A percentile compares a stretch with the other conserved stretches of the same genome.
Evolutionary conservation across 768 basidiomycete species (phyloP).

Genomic region (Mycena metata): DNA sequence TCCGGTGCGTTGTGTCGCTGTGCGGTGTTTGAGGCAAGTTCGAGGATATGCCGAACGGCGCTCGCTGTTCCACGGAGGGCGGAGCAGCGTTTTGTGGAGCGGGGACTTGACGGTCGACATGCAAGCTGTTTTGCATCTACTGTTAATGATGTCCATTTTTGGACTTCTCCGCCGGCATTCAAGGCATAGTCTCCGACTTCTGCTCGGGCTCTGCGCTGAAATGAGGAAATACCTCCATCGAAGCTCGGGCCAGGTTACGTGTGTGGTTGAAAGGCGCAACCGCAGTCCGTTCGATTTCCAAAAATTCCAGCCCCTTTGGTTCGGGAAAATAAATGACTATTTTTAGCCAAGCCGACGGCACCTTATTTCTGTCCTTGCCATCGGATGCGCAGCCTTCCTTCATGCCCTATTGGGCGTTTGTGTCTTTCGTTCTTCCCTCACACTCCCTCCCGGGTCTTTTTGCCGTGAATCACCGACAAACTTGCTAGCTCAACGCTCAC

Average conservation of each 20-base stretch:
- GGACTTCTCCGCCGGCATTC: background rate
- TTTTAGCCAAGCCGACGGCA: background rate
- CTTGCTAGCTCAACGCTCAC: background rate
- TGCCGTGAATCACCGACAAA: background rate
- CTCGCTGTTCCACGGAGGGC: background rate
- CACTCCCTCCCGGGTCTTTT: background rate
- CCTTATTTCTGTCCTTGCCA: conserved; percentile 9
- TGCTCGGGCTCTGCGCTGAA: too few species aligned
- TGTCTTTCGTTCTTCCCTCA: background rate
- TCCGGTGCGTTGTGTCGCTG: too few species aligned
- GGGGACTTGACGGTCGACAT: conserved; percentile 10
- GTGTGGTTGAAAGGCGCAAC: background rate
- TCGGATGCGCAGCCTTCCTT: conserved; percentile 20
- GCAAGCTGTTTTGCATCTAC: background rate
- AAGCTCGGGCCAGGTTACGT: too few species aligned
- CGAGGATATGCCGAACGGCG: background rate
- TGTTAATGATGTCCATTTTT: background rate
- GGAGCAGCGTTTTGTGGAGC: background rate
- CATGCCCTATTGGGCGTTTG: too few species aligned
- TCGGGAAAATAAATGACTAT: background rate
- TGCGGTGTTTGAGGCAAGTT: too few species aligned
- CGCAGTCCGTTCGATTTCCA: background rate
- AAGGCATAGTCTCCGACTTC: too few species aligned
- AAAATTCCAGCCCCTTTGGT: background rate
- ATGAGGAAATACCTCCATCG: background rate